Base-by-base conservation (phyloP, 1,284 basidiomycete genomes). In the Cryptococcus jaspeensis region DNA sequence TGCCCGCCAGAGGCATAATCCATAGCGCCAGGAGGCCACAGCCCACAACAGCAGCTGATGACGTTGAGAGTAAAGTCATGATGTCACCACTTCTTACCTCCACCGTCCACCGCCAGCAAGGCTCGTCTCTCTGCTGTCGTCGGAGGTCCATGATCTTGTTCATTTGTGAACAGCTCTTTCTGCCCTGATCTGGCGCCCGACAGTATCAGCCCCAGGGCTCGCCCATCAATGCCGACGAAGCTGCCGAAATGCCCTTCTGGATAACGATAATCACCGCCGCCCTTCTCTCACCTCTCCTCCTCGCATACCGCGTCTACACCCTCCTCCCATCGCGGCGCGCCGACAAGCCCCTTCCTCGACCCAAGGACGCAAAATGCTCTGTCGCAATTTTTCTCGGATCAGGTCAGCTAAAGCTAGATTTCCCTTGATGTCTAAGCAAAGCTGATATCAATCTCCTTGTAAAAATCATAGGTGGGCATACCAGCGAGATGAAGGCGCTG, bases 401-500 rank as follows among this genome's bases (percentile, higher is more conserved):
- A 59, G 84, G 83, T 83, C 42, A 53, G 77, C 69, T n/a, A n/a
- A n/a, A n/a, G n/a, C n/a, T n/a, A n/a, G n/a, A 22, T 47, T n/a
- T 18, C 20, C 20, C 18, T 28, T 12, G 8, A 6, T 37, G 2
- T n/a, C 15, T 20, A 25, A 4, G 8, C 25, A 23, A 11, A 20
- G 4, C 28, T 38, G 23, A 37, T 18, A 28, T n/a, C 9, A 35
- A 9, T 32, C 28, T 32, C 28, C 28, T 32, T 32, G 9, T 32
- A 32, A 55, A 15, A 2, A 23, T 28, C 39, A 55, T 15, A 94
- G 95, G 96, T 32, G 96, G 96, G 0, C 96, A 99, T 77, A 97
- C 94, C 6, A 87, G 85, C 61, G 96, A 99, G 80, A 87, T 89
- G 59, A 77, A 95, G 51, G 80, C 83, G 28, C 81, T 99, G 18